Evolutionary conservation across 441 rosid genomes (phyloP).

Genomic region (Theobroma grandiflorum): DNA sequence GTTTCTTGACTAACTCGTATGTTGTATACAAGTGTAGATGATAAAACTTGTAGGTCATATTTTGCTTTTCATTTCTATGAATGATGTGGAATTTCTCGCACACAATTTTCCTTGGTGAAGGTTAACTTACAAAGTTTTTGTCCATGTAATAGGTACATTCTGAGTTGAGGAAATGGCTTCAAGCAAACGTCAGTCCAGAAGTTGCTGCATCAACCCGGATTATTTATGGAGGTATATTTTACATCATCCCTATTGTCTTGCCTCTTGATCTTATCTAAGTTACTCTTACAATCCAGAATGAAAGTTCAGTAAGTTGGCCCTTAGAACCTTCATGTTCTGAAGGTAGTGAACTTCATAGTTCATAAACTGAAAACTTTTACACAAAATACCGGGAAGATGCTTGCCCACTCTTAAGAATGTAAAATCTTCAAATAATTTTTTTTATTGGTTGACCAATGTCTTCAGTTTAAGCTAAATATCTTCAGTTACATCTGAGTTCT

Average conservation of each 20-base stretch:
- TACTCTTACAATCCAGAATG: background rate
- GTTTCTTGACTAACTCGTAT: background rate
- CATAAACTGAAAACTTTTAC: background rate
- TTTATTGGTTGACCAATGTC: background rate
- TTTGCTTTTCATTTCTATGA: background rate
- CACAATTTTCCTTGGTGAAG: background rate
- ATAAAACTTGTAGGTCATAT: background rate
- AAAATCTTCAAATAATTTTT: background rate
- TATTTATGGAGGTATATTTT: slow-evolving; percentile 71
- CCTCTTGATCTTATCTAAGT: background rate
- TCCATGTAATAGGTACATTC: slow-evolving; percentile 54
- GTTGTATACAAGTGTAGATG: background rate
- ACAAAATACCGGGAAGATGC: background rate
- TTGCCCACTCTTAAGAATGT: no score
- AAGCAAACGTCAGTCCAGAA: slow-evolving; percentile 52
- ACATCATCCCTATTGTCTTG: background rate
- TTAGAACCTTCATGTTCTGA: background rate
- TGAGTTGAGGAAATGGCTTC: slow-evolving; percentile 76
- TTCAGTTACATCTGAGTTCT: background rate
- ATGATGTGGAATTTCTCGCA: slow-evolving; percentile 2
- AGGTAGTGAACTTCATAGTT: background rate
- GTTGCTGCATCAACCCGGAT: slow-evolving; percentile 66
- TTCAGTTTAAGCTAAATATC: slow-evolving; percentile 8
- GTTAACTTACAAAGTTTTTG: background rate
- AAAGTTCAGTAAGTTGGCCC: background rate